Percentiles rank a stretch among this genome's conserved stretches.
These are phyloP conservation scores for Avena insularis DNA, from an alignment of 176 grass and related monocot genomes.

Conservation along the genomic window DNA sequence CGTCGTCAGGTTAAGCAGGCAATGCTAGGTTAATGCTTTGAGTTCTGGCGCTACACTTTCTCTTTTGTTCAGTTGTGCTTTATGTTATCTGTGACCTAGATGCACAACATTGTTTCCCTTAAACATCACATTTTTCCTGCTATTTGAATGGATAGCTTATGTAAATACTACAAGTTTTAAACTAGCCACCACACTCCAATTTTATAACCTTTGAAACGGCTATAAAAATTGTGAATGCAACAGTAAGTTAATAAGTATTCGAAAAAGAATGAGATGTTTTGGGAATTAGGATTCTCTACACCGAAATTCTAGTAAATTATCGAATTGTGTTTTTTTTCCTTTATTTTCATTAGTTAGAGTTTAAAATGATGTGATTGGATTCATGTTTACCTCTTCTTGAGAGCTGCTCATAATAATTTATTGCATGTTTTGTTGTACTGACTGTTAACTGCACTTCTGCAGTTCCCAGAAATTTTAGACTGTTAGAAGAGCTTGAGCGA, in stretches of 20 bases:
- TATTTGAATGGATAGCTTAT: conserved; percentile 14
- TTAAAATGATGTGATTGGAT: not conserved
- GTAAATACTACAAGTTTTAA: not conserved
- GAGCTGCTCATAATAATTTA: conserved; percentile 21
- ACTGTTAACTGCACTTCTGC: conserved; percentile 49
- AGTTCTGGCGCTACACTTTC: not conserved
- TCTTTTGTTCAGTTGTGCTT: conserved; percentile 10
- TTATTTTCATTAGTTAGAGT: not conserved
- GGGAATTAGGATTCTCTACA: not conserved
- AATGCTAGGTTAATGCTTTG: not conserved
- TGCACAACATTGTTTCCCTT: not conserved
- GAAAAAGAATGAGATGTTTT: not conserved
- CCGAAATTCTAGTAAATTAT: not conserved
- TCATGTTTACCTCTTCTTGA: conserved; percentile 10
- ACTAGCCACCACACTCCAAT: not conserved
- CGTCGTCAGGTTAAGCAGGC: not conserved
- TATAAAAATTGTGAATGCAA: not conserved
- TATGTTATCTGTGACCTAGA: not conserved
- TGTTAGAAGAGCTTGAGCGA: conserved; percentile 81
- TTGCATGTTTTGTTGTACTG: conserved; percentile 25
- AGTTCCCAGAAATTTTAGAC: conserved; percentile 89
- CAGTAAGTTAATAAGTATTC: not conserved
- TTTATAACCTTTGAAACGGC: not conserved
- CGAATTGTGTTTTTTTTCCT: not conserved
- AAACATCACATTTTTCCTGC: not conserved